phyloP scores from a whole-genome alignment of 208 protist genomes.

The Herpetomonas muscarum region DNA sequence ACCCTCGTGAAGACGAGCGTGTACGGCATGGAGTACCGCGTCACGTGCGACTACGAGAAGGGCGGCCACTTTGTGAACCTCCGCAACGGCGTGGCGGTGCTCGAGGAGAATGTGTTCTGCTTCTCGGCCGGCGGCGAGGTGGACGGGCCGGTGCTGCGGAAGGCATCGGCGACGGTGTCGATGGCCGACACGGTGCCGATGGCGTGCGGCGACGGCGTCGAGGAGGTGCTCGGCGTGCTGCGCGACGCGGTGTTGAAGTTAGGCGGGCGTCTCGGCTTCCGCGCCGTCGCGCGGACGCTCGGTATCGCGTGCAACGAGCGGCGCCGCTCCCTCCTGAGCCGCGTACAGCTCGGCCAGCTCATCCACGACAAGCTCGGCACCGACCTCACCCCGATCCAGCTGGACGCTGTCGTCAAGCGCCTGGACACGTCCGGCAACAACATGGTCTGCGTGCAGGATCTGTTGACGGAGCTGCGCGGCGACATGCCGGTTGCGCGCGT shows the following conservation, averaged over 20 bases:
- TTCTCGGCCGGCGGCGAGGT: conserved; percentile 18
- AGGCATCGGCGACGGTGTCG: background rate
- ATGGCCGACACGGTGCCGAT: conserved; percentile 22
- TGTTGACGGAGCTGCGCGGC: conserved; percentile 74
- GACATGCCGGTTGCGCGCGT: conserved; percentile 58
- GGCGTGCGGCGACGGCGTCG: conserved; percentile 34
- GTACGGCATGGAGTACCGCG: conserved; percentile 59
- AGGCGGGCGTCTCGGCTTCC: conserved; percentile 73
- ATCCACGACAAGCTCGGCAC: conserved; percentile 54
- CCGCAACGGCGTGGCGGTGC: conserved; percentile 32
- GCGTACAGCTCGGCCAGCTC: conserved; percentile 34
- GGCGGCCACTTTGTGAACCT: conserved; percentile 29
- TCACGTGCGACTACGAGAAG: conserved; percentile 52
- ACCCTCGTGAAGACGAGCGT: conserved; percentile 21
- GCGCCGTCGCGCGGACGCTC: conserved; percentile 59
- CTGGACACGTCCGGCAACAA: conserved; percentile 73
- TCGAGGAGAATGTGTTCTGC: conserved; percentile 65
- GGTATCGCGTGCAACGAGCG: conserved; percentile 73
- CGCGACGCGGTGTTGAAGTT: conserved; percentile 55
- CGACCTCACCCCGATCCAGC: conserved; percentile 43
- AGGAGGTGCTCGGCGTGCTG: conserved; percentile 49
- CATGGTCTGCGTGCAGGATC: conserved; percentile 66
- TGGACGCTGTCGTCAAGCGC: conserved; percentile 70
- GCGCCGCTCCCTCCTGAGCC: conserved; percentile 31
- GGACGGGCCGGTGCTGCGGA: background rate